Base-by-base conservation (phyloP, 768 basidiomycete species). In the Hemileccinum rubropunctum region DNA sequence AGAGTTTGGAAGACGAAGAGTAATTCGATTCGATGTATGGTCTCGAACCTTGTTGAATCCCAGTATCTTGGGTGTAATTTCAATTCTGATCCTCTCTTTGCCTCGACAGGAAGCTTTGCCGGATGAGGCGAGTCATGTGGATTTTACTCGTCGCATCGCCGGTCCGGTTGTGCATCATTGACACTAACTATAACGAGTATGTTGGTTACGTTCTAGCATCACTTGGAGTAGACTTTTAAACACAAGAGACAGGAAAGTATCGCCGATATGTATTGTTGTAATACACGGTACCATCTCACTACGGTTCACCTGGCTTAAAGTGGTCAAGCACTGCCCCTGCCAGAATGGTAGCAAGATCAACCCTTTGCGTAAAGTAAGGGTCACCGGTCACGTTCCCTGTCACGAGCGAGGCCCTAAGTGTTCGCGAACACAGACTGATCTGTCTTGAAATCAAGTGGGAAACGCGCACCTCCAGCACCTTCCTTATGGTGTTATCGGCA, bases 31-130 rank as follows among this genome's bases (percentile, higher is more conserved):
- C 35, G 11, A 36, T 57, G 62, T 64, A 59, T 50, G 61, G 58
- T 69, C 47, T 52, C 18, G 49, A 71, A 73, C 47, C 69, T 69
- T 44, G 73, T 52, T 52, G 15, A 40, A 68, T 42, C 60, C 63
- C 48, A 34, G 60, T 68, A 53, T 62, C 68, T 54, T 58, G 62
- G 56, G 36, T 42, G 40, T 39, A 54, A 58, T 58, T 32, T 58
- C 45, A 60, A 50, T 55, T 49, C 47, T 56, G 48, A 46, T 47
- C 56, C 51, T 47, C 45, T 43, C 48, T 44, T 47, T 50, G 3
- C 60, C 42, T 58, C 42, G 49, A 56, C 57, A 61, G 48, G 61
- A 57, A 39, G 14, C 40, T 59, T 56, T 43, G 30, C 57, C 50
- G 57, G 41, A 47, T 33, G 37, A 21, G 44, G 43, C 51, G 61